Base-by-base conservation (phyloP, 2,329 filamentous ascomycete species). In the Rhynchosporium graminicola region DNA sequence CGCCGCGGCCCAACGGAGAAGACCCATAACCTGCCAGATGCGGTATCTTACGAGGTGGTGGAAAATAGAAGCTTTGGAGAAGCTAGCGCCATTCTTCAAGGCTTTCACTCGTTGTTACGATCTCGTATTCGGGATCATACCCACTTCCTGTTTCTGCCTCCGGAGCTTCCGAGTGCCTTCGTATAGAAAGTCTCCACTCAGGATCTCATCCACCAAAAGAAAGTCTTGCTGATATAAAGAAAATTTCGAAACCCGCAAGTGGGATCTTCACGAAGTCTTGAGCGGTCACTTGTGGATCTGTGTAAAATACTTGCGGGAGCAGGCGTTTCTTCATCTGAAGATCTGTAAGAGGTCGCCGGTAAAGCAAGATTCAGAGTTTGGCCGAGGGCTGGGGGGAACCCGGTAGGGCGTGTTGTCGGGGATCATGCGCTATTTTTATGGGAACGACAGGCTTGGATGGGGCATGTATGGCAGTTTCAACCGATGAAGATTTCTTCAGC, bases 91-190 rank as follows among this genome's bases (percentile, higher is more conserved):
- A 20, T 13, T 26, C 29, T 56, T 15, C 20, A 1, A 20, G 20
- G 20, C 20, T 1, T 20, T 20, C 20, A 1, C 1, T 1, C 1
- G 20, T 20, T 20, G 20, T 1, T 40, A 40, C 33, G 12, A 9
- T 42, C 29, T 56, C 38, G 5, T 20, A 56, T 43, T 38, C 36
- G 9, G 33, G 33, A 10, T 6, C 33, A 6, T 26, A 20, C 45
- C 60, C 48, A 59, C 50, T 62, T 59, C 38, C 15, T 36, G 38
- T 33, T 38, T 47, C 51, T 51, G 20, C 42, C 55, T 62, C 28
- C 12, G 13, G 6, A 10, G 5, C 6, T 36, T 5, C 33, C 33
- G 33, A n/a, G 36, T 42, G 31, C 26, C n/a, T 43, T 28, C 33
- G 33, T 36, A 36, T 5, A 36, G 9, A 10, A 10, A 10, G 33